Evolutionary conservation across 495 filamentous ascomycete species (phyloP), one percentile per base, ranked within the genome.

Genomic region (Trichoderma orchidacearum): DNA sequence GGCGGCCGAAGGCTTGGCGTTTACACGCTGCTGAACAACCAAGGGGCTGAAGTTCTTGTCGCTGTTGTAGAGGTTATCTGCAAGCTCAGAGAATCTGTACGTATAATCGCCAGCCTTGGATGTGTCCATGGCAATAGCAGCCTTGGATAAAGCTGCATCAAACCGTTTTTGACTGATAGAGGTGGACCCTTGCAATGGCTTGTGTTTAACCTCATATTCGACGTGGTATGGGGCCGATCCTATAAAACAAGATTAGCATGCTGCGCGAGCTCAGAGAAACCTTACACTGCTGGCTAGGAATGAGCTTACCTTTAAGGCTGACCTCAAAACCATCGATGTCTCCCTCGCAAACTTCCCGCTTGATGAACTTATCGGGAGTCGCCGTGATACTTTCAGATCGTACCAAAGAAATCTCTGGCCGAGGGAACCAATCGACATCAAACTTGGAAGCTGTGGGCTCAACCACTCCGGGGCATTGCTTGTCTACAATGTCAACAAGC

Each of bases 271-370:
- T 30, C 15, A 0, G 36, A 60, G 56, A 56, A 48, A 13, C 9
- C n/a, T 18, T 36, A 1, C 15, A 9, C 5, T 53, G 12, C 0
- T 12, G 25, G 25, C 12, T 41, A 30, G 30, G n/a, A n/a, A n/a
- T n/a, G 30, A 41, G 53, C 69, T 76, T 83, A 76, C 91, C 91
- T 59, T 77, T 77, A 58, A 98, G 77, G 21, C 77, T 72, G 51
- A 97, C 70, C 61, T 96, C 91, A 52, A 95, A 80, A 27, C 82
- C 80, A 63, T 96, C 92, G 59, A 92, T 85, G 52, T 96, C 92
- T 17, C 93, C 92, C 70, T 98, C 89, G 62, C 93, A 98, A 53
- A 98, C 82, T 59, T 86, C 83, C n/a, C 80, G 76, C 66, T 92
- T 87, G 58, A 82, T 64, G 63, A 74, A 89, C 56, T 71, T 76